Percentiles rank a stretch among this genome's conserved stretches.
phyloP scores from a whole-genome alignment of 148 eudicot species.

The Chenopodium berlandieri region DNA sequence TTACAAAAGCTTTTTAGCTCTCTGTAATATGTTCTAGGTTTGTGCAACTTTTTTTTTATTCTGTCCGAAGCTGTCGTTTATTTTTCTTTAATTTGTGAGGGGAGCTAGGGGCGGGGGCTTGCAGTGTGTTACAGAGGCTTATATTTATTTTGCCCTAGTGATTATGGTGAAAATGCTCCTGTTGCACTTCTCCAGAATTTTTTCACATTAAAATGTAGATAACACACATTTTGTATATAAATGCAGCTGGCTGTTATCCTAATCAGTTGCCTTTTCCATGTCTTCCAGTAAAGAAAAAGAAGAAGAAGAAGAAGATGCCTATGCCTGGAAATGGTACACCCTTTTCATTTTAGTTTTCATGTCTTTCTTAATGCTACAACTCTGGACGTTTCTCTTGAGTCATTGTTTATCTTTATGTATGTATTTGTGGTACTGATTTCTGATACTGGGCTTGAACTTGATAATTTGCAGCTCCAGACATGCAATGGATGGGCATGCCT shows the following conservation, averaged over 20 bases:
- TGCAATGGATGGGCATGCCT: slow-evolving; percentile 72
- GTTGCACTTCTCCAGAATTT: background rate
- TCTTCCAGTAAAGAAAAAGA: slow-evolving; percentile 72
- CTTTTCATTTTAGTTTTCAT: background rate
- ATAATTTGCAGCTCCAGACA: slow-evolving; percentile 57
- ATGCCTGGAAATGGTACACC: slow-evolving; percentile 52
- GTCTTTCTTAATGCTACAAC: background rate
- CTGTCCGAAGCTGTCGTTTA: background rate
- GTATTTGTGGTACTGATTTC: slow-evolving; percentile 20
- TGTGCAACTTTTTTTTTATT: background rate
- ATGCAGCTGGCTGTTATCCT: slow-evolving; percentile 34
- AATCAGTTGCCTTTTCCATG: slow-evolving; percentile 36
- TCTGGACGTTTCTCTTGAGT: slow-evolving; percentile 8
- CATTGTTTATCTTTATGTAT: slow-evolving; percentile 22
- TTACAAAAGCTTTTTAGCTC: background rate
- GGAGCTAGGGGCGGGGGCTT: background rate
- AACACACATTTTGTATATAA: slow-evolving; percentile 30
- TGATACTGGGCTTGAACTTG: slow-evolving; percentile 7
- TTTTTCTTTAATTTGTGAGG: background rate
- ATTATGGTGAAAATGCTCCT: background rate
- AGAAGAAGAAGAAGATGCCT: slow-evolving; percentile 78
- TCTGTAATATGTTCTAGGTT: background rate
- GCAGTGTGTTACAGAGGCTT: background rate
- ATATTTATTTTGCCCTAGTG: no score
- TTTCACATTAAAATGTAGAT: background rate